A percentile compares a stretch with the other conserved stretches of the same genome.
phyloP scores from a whole-genome alignment of 2,329 filamentous ascomycete species.

The Cordyceps farinosa region DNA sequence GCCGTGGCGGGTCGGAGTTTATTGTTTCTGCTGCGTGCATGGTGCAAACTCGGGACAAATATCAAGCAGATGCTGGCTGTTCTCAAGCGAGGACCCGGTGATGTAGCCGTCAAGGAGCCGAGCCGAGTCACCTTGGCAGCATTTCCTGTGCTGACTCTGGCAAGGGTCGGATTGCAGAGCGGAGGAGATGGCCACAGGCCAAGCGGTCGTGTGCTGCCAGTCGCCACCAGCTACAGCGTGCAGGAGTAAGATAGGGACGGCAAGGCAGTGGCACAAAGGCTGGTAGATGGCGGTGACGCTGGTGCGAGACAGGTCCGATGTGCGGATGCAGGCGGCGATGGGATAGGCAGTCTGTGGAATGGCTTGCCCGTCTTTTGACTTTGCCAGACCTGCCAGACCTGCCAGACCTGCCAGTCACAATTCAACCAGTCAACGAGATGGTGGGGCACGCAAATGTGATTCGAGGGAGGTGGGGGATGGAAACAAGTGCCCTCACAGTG shows the following conservation, averaged over 20 bases:
- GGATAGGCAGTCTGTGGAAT: background rate
- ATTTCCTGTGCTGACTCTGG: background rate
- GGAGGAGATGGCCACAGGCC: background rate
- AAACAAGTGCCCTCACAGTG: background rate
- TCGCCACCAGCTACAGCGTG: slow-evolving; percentile 8
- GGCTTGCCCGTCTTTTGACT: slow-evolving; percentile 2
- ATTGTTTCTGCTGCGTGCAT: background rate
- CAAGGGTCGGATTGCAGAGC: background rate
- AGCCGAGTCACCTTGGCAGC: background rate
- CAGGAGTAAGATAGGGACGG: background rate
- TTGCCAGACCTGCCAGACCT: background rate
- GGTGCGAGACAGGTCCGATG: slow-evolving; percentile 13
- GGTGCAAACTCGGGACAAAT: background rate
- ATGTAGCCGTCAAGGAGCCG: background rate
- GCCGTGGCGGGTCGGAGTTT: slow-evolving; percentile 40
- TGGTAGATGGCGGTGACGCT: slow-evolving; percentile 14
- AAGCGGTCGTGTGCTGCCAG: slow-evolving; percentile 12
- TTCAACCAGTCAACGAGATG: background rate
- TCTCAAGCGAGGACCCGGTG: background rate
- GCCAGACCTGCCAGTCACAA: background rate
- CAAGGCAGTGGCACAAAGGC: slow-evolving; percentile 6
- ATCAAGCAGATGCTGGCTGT: background rate
- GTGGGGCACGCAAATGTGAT: slow-evolving; percentile 15
- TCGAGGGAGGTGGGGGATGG: slow-evolving; percentile 1
- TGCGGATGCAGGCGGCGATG: slow-evolving; percentile 14